Evolutionary conservation across 164 flowering plant species (phyloP).

Genomic region (Vitis rotundifolia): DNA sequence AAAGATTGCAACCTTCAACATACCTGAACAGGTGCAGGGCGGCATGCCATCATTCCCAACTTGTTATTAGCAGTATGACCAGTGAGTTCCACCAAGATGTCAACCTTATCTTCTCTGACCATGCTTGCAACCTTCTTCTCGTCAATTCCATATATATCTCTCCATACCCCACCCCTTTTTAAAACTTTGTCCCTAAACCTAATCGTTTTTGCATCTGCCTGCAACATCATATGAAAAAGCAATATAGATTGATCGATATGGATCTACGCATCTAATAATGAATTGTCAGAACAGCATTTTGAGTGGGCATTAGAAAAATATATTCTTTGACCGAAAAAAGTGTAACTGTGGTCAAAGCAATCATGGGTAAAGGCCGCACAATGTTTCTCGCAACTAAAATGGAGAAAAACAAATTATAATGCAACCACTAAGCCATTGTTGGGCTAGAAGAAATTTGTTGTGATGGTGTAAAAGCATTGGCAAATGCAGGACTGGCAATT

Average conservation of each 20-base stretch:
- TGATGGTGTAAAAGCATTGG: neutral
- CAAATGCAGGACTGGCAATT: neutral
- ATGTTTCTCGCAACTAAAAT: too few relatives aligned
- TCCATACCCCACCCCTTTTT: slow-evolving; percentile 89
- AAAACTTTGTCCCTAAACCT: slow-evolving; percentile 81
- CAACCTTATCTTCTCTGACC: slow-evolving; percentile 93
- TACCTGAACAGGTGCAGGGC: slow-evolving; percentile 98
- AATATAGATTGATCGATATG: neutral
- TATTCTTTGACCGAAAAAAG: neutral
- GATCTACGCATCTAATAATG: neutral
- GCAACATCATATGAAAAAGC: slow-evolving; percentile 13
- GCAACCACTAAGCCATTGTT: too few relatives aligned
- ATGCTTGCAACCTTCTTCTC: slow-evolving; percentile 94
- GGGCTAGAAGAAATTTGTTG: too few relatives aligned
- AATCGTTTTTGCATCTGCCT: slow-evolving; percentile 95
- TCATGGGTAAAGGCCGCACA: too few relatives aligned
- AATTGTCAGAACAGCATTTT: neutral
- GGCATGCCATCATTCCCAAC: slow-evolving; percentile 95
- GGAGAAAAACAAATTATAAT: too few relatives aligned
- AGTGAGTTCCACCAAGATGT: slow-evolving; percentile 95
- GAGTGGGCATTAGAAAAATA: neutral
- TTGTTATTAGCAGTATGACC: slow-evolving; percentile 99
- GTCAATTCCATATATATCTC: slow-evolving; percentile 94
- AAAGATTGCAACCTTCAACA: slow-evolving; percentile 3
- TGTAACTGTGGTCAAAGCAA: neutral